Evolutionary conservation across 805 yeast species (phyloP), one percentile per base, ranked within the genome.

Genomic region (Kazachstania bromeliacearum): DNA sequence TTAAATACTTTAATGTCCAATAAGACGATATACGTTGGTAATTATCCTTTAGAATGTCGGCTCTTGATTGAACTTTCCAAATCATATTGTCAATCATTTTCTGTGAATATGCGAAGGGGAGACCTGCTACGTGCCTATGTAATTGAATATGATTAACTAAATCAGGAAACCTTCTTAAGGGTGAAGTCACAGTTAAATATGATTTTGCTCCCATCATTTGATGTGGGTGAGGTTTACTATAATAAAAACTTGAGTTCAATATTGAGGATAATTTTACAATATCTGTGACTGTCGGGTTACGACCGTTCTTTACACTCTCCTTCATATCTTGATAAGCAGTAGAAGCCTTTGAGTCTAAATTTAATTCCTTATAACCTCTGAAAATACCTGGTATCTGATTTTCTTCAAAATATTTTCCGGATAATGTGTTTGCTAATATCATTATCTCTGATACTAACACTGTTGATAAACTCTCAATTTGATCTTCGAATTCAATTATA

Each of bases 131-230:
- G 36, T 50, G 55, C 1, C 73, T 53, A 37, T 75, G 79, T 1
- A 84, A 43, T 48, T 82, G 89, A 74, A 88, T 73, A 50, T 88
- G 96, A 49, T 79, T 79, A 7, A 87, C 55, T 41, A 87, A 58
- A 55, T 89, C 97, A 5, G 81, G 77, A 45, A 73, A 81, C 44
- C 97, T 66, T 54, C 97, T 68, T 44, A 92, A 63, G 2, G 98
- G 97, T 0, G 96, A 87, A 0, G 97, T 88, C 7, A 83, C 79
- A 14, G 85, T 81, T 4, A 80, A 67, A 50, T 88, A 85, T 5
- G 62, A 53, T 0, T 59, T 55, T 7, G 83, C 58, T 3, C 88
- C 94, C 19, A 85, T 58, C 44, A 81, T 73, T 16, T 66, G 63
- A 58, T 87, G 96, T 1, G 48, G 51, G 0, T 47, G 43, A 0